Base-by-base conservation (phyloP, 371 early-diverging fungal genomes). In the Basidiobolus meristosporus region DNA sequence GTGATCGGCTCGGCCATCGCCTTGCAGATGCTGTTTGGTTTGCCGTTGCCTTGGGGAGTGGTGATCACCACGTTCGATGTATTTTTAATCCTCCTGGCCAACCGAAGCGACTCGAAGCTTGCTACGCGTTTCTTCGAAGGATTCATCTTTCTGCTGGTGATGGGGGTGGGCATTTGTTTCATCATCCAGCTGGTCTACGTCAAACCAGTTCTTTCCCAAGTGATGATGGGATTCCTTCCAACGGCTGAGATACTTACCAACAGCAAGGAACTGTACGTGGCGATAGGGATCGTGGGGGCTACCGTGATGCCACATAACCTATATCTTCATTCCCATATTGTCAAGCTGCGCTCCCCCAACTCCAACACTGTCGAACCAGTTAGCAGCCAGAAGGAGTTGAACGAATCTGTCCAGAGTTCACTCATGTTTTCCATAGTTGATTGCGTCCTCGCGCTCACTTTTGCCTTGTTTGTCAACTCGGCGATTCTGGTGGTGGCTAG, bases 301-400 rank as follows among this genome's bases (percentile, higher is more conserved):
- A 43, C 74, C 0, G 60, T 80, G 29, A 81, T 81, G 82, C 82
- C 82, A 0, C 82, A 81, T 50, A 77, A 81, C 45, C 62, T 81
- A 50, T 81, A 62, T 45, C 51, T 81, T 39, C 82, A 81, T 40
- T 47, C 35, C 41, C 49, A 44, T 39, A 47, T 47, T 41, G 59
- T 36, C 43, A 43, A 34, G n/a, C 16, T 18, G 6, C 34, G 34
- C 18, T 14, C 34, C 5, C 18, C 18, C n/a, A n/a, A n/a, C n/a
- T n/a, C n/a, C 7, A n/a, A 34, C 34, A 34, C n/a, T 14, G 16
- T 16, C 14, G 18, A 34, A 7, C 7, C 14, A 4, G 6, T n/a
- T n/a, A 34, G 34, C 34, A 18, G 3, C 34, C 7, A 34, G 16
- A 18, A 6, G 16, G 34, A 6, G 16, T 18, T 34, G 34, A 18